Base-by-base conservation (phyloP, 306 rosid species). In the Prunus mume region DNA sequence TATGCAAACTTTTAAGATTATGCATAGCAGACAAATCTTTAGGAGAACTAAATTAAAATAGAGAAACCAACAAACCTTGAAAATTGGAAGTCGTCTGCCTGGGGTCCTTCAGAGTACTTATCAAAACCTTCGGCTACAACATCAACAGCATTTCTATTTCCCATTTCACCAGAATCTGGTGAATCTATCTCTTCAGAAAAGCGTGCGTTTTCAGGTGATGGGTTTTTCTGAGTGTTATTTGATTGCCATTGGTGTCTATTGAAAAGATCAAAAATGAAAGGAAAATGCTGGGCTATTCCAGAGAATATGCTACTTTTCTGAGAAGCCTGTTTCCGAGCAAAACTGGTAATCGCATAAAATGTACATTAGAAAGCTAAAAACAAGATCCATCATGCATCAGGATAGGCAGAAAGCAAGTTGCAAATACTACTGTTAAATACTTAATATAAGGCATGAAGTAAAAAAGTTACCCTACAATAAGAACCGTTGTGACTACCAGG, bases 211-310 rank as follows among this genome's bases (percentile, higher is more conserved):
- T 68, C 83, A 46, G 27, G 77, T 71, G 76, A 69, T 77, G 66
- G 71, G 66, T 60, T 85, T 80, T 83, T 84, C 69, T 38, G 63
- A 65, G 70, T 46, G 68, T 73, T 88, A 75, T 62, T 79, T 78
- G 77, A 72, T 56, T 76, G 85, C 32, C 52, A 78, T 78, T 79
- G 70, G 34, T 63, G 77, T 73, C 80, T 84, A 78, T 87, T 83
- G 85, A 89, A 82, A 81, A 92, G 87, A 80, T 77, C 81, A 73
- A 88, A 87, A 73, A 95, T 60, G 78, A 80, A 86, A 69, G 98
- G 97, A 67, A 95, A 87, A 82, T 74, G 93, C 85, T 62, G 84
- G 56, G 93, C 97, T 75, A 95, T 86, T 84, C 84, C 86, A 74
- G 89, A 90, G 25, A 90, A 79, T 76, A 95, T 78, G 87, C 93